Base-by-base conservation (phyloP, 306 rosid genomes). In the Pterocarpus santalinus region DNA sequence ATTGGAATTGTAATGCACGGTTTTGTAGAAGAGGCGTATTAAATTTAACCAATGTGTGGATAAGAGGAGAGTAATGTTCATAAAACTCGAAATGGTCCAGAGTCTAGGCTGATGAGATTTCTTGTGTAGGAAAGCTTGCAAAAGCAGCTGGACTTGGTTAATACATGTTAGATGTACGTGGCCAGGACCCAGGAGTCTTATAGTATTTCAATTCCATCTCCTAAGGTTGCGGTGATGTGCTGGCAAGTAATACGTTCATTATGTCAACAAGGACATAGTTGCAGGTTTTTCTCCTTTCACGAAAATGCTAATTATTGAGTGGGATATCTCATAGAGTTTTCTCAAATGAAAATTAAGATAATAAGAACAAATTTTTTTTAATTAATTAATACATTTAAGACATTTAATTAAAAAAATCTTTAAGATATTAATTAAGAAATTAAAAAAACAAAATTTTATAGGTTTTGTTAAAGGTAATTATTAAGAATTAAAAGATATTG, bases 221-320 rank as follows among this genome's bases (percentile, higher is more conserved):
- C 78, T 39, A 58, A 58, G 16, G 65, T 58, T 58, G 33, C 68
- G 57, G 69, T 28, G 69, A 39, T 22, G 8, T 74, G 69, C 41
- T 15, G 14, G 36, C 65, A 8, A 1, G 65, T 58, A 28, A 57
- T 8, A 57, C 13, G 4, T 51, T 15, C 47, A 11, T 33, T 15
- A 52, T 12, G 52, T 6, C 53, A 72, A 55, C 38, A 17, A 53
- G 53, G 36, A 36, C 53, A 11, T 55, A 1, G 5, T 72, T n/a
- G 49, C 17, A 72, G 16, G 7, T 13, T 13, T 63, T 16, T 49
- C 5, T 14, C 9, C 22, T 16, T 36, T n/a, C 22, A 2, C 8
- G 1, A 72, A 72, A 53, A 51, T 17, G 15, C 2, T 52, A 34
- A 8, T n/a, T 52, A 15, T 34, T 15, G 39, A 34, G 17, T 13